Conservation (phyloP, 495 filamentous ascomycete species). For the Symbiotaphrina buchneri region DNA sequence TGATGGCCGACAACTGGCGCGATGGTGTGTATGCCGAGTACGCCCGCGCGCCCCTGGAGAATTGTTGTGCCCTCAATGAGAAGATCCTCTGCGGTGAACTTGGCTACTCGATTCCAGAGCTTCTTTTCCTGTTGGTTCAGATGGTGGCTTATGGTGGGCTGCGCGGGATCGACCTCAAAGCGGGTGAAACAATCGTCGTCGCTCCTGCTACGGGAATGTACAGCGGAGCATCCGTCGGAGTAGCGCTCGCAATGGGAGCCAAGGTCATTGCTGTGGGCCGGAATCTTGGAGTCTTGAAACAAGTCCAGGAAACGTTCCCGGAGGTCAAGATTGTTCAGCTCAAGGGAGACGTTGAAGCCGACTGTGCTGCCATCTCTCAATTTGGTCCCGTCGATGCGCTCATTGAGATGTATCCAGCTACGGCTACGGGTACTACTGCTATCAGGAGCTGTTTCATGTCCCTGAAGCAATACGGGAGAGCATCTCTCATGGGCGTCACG, state of each 20-base stretch:
- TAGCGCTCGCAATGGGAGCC: constrained; percentile 22
- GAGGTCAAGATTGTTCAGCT: constrained; percentile 16
- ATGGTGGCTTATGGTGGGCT: constrained; percentile 30
- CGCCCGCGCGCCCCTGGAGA: constrained; percentile 21
- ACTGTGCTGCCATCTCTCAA: constrained; percentile 5
- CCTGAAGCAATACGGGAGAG: constrained; percentile 17
- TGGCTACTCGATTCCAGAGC: constrained; percentile 16
- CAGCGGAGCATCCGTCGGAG: constrained; percentile 5
- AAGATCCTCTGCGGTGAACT: constrained; percentile 11
- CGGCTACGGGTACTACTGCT: constrained; percentile 15
- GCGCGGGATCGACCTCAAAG: constrained; percentile 20
- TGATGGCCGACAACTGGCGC: constrained; percentile 21
- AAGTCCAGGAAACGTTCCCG: constrained; percentile 5
- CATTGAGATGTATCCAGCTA: constrained; percentile 20
- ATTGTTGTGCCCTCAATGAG: constrained; percentile 19
- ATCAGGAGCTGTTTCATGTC: constrained; percentile 17
- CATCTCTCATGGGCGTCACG: constrained; percentile 23
- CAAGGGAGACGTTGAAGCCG: constrained; percentile 18
- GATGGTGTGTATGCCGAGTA: constrained; percentile 22
- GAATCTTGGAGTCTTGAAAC: constrained; percentile 14
- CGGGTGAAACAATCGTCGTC: constrained; percentile 28
- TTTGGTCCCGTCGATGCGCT: constrained; percentile 12
- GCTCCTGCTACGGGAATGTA: constrained; percentile 13
- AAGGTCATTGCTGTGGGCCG: constrained; percentile 27
- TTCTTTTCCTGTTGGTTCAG: constrained; percentile 9